Evolutionary conservation across 345 rosid genomes (phyloP).

Genomic region (Capsella bursapastoris): DNA sequence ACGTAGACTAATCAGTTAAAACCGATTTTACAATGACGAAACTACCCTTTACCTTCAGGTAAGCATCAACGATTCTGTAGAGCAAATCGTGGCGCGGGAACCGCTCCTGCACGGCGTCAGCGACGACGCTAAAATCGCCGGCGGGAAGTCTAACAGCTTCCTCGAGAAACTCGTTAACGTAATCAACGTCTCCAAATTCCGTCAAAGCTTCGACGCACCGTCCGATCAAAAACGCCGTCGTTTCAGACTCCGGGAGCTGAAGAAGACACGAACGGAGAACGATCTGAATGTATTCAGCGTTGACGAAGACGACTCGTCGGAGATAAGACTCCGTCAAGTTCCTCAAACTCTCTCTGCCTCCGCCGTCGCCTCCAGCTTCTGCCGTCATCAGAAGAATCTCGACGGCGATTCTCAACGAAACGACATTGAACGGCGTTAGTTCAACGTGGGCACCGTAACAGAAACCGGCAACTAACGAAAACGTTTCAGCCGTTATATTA

Average conservation of each 20-base stretch:
- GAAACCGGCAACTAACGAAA: constrained; percentile 60
- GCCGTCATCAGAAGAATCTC: constrained; percentile 73
- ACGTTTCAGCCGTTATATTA: constrained; percentile 73
- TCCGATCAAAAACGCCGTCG: constrained; percentile 59
- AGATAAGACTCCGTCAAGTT: constrained; percentile 71
- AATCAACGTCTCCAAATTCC: constrained; percentile 49
- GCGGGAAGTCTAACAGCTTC: constrained; percentile 53
- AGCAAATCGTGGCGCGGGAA: constrained; percentile 69
- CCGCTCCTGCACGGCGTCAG: constrained; percentile 57
- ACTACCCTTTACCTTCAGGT: constrained; percentile 60
- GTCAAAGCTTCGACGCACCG: constrained; percentile 60
- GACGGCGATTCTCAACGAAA: constrained; percentile 64
- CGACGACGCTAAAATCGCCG: constrained; percentile 58
- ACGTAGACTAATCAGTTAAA: background rate
- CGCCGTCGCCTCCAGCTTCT: constrained; percentile 44
- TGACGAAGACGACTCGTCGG: constrained; percentile 51
- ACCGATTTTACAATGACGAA: background rate
- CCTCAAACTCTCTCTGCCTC: constrained; percentile 50
- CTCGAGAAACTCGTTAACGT: constrained; percentile 48
- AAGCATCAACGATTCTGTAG: constrained; percentile 69
- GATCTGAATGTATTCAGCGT: constrained; percentile 49
- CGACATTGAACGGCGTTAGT: constrained; percentile 78
- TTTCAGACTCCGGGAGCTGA: constrained; percentile 80
- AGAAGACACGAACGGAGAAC: constrained; percentile 66
- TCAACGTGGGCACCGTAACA: constrained; percentile 62